phyloP scores from a whole-genome alignment of 1,284 basidiomycete species.

The Irpex sp. region DNA sequence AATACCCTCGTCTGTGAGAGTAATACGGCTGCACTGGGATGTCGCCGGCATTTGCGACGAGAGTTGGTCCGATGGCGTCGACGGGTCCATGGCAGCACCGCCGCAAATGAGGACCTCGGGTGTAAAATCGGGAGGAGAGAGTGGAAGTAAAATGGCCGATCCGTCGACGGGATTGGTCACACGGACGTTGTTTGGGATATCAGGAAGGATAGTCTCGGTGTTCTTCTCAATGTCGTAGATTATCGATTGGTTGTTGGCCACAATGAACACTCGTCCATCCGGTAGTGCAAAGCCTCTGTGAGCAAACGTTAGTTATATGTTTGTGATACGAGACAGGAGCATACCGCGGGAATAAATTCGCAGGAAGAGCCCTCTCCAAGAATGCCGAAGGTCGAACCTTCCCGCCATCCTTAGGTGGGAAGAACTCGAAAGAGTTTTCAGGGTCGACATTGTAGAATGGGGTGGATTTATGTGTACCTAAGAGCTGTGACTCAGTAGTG shows the following conservation, averaged over 20 bases:
- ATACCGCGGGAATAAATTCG: conserved; percentile 23
- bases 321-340: conserved; percentile 3
- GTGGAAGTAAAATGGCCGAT: conserved; percentile 42
- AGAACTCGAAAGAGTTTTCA: conserved; percentile 43
- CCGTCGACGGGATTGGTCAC: conserved; percentile 40
- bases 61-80: conserved; percentile 25
- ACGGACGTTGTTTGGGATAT: conserved; percentile 46
- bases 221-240: conserved; percentile 25
- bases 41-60: conserved; percentile 37
- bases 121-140: conserved; percentile 38
- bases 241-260: conserved; percentile 38
- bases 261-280: conserved; percentile 38
- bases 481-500: conserved; percentile 35
- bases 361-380: conserved; percentile 26
- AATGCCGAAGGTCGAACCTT: conserved; percentile 41
- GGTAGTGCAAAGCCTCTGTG: conserved; percentile 19
- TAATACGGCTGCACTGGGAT: conserved; percentile 33
- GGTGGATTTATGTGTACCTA: conserved; percentile 11
- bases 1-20: conserved; percentile 20
- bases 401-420: conserved; percentile 44
- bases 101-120: conserved; percentile 49
- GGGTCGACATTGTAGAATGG: conserved; percentile 23
- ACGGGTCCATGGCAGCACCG: conserved; percentile 27
- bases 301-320: neutral
- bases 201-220: conserved; percentile 36